phyloP scores from a whole-genome alignment of 768 basidiomycete species.

The Leucocoprinus leucothites region DNA sequence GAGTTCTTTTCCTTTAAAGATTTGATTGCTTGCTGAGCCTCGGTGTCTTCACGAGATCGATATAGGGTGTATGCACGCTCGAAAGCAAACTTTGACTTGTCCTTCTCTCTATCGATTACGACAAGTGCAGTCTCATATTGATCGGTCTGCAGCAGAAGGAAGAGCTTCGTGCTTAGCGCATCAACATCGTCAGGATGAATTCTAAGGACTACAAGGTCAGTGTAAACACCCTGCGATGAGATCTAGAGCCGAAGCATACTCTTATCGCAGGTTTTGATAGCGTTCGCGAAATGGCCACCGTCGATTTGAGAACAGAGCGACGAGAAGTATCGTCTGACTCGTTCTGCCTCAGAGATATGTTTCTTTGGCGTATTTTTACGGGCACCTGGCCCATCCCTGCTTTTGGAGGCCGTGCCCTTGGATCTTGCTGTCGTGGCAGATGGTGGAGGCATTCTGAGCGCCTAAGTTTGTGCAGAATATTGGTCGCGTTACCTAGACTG shows the following conservation, averaged over 20 bases:
- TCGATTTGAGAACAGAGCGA: constrained; percentile 87
- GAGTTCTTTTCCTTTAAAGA: constrained; percentile 42
- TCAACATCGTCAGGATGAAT: constrained; percentile 66
- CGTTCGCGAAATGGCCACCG: constrained; percentile 82
- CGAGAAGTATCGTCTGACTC: constrained; percentile 61
- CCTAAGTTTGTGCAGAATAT: not conserved
- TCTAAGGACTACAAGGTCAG: constrained; percentile 53
- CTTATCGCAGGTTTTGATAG: constrained; percentile 90
- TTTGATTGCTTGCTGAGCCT: constrained; percentile 55
- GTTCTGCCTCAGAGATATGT: constrained; percentile 30
- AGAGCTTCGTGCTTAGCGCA: constrained; percentile 81
- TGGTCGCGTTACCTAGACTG: not conserved
- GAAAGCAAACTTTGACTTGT: constrained; percentile 39
- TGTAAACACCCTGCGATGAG: constrained; percentile 9
- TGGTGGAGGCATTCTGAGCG: constrained; percentile 17
- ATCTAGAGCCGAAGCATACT: constrained; percentile 45
- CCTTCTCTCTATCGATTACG: constrained; percentile 41
- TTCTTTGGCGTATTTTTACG: constrained; percentile 28
- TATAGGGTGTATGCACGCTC: constrained; percentile 85
- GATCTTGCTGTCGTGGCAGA: constrained; percentile 15
- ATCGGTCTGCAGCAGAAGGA: constrained; percentile 84
- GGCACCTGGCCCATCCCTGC: constrained; percentile 16
- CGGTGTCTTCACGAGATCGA: constrained; percentile 72
- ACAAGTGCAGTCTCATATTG: constrained; percentile 69
- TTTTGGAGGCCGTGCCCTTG: constrained; percentile 10